These are phyloP conservation scores for Suillus tomentosus DNA, from an alignment of 768 basidiomycete genomes.

Conservation along the genomic window DNA sequence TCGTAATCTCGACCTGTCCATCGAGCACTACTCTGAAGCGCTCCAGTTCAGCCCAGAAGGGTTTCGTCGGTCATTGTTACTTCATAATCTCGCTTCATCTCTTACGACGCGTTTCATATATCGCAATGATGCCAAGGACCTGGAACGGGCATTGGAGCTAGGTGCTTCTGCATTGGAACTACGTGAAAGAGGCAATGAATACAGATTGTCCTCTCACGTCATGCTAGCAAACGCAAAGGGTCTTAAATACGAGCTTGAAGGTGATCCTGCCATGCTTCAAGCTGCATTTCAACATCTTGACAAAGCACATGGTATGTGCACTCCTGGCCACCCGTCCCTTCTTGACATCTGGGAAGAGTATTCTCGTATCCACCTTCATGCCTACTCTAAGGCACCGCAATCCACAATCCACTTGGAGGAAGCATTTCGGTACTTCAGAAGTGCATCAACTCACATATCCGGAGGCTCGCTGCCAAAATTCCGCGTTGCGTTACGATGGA, in stretches of 20 bases:
- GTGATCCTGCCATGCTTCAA: slow-evolving; percentile 26
- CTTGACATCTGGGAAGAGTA: slow-evolving; percentile 27
- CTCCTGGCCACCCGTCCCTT: slow-evolving; percentile 22
- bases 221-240: slow-evolving; percentile 1
- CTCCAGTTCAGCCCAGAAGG: slow-evolving; percentile 19
- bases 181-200: slow-evolving; percentile 26
- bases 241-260: neutral
- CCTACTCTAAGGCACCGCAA: slow-evolving; percentile 24
- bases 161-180: slow-evolving; percentile 20
- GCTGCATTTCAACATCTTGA: slow-evolving; percentile 29
- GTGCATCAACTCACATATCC: slow-evolving; percentile 19
- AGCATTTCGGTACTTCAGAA: slow-evolving; percentile 28
- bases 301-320: slow-evolving; percentile 26
- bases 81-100: slow-evolving; percentile 21
- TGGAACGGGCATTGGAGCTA: slow-evolving; percentile 29
- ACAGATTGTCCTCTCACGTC: neutral
- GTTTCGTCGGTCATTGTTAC: neutral
- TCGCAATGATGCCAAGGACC: slow-evolving; percentile 22
- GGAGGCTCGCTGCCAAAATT: slow-evolving; percentile 23
- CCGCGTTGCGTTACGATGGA: slow-evolving; percentile 25
- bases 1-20: slow-evolving; percentile 27
- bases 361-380: slow-evolving; percentile 25
- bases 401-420: slow-evolving; percentile 23
- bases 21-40: slow-evolving; percentile 30
- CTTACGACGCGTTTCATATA: slow-evolving; percentile 20